Evolutionary conservation across 805 yeast genomes (phyloP), one percentile per base, ranked within the genome.

Genomic region (Tetrapisispora taiwanensis): DNA sequence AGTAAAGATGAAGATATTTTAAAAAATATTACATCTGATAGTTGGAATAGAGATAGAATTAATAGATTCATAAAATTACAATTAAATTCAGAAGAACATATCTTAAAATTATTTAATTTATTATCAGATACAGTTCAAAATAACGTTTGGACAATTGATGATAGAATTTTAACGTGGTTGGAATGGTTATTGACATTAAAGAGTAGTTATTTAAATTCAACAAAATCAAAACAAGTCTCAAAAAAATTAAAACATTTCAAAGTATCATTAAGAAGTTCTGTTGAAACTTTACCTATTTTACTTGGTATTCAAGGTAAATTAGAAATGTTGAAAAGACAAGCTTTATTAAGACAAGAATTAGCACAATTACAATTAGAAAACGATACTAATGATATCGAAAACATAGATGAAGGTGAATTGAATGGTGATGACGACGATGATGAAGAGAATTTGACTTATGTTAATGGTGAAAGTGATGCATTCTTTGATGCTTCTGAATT

Each of bases 301-400:
- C 66, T 89, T 22, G 79, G 92, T 1, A 72, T 90, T 27, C 94
- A 89, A 61, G 98, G 98, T 39, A 76, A 92, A 50, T 68, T 90
- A 39, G 84, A 81, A 55, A 72, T 90, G 60, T 70, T 90, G 36
- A 75, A 75, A 50, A 75, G 87, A 3, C 97, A 90, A 65, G 72
- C 86, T 10, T 73, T 75, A 46, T 66, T 90, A 51, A 78, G 97
- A 56, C 62, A 65, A 32, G 79, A 74, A 36, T 65, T 74, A 54
- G 59, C 67, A 39, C 69, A 62, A 44, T 52, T 67, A 46, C 56
- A 62, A 42, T 58, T 63, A n/a, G 60, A 56, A 51, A 48, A 44
- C 7, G 60, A 54, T 4, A 59, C 55, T 6, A 48, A 45, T 34
- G 70, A 55, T 13, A 57, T 41, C 22, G 50, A 38, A 27, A 36